Base-by-base conservation (phyloP, 495 filamentous ascomycete species). In the Hypoxylon crocopeplum region DNA sequence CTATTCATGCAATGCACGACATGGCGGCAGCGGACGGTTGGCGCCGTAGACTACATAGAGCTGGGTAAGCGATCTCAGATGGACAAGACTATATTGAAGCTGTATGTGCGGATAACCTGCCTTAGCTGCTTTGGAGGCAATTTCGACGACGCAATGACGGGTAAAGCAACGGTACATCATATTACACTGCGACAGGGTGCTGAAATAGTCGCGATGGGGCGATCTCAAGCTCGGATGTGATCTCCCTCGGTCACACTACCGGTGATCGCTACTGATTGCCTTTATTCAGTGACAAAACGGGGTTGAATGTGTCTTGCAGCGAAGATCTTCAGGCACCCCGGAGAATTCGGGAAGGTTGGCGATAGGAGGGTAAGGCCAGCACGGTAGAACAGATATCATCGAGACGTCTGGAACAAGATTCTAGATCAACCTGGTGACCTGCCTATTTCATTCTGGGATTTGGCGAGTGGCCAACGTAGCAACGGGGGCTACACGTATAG, bases 241-340 rank as follows among this genome's bases (percentile, higher is more conserved):
- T 38, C 49, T 58, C 44, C 32, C 53, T 47, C 46, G 52, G 56
- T 60, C 41, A 48, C 27, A 55, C 40, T 15, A 30, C 41, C 17
- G 46, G 50, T 40, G 56, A 66, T 66, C 62, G 46, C 50, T 51
- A 42, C n/a, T 44, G 51, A 38, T 51, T 60, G 20, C 56, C 49
- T 33, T 16, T 11, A 44, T 38, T 33, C 30, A 56, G 32, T 58
- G 45, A 33, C 34, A 48, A 51, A 37, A 36, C 25, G 45, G 16
- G 29, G 48, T 56, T 48, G 47, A 66, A 53, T 52, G 60, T 42
- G 50, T 64, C 65, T 59, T 61, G 61, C 65, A 68, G 50, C 42
- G 53, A 65, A 61, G 68, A 70, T 70, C 64, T 63, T 64, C 65
- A 70, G 65, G 68, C 37, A 68, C 59, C 48, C 54, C 61, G 61